These are phyloP conservation scores for Tubosaeta sp. DNA, from an alignment of 768 basidiomycete species.

Conservation along the genomic window DNA sequence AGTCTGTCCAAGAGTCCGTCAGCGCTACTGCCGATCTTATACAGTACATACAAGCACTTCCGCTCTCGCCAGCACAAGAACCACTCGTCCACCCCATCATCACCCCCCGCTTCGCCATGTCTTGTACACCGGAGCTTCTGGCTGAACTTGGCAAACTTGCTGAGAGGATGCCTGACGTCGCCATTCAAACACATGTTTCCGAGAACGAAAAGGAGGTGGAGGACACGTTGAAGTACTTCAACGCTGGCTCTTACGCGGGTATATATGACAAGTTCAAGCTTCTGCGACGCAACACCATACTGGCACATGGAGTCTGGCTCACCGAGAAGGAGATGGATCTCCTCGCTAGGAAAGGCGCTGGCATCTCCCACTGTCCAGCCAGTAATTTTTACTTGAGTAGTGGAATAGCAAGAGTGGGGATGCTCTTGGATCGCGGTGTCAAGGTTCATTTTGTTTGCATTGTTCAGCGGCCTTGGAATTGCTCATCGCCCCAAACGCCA, in stretches of 20 bases:
- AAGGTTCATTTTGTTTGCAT: conserved; percentile 50
- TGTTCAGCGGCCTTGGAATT: not conserved
- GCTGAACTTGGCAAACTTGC: conserved; percentile 57
- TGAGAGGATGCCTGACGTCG: conserved; percentile 51
- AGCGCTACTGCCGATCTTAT: conserved; percentile 62
- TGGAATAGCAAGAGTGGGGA: conserved; percentile 76
- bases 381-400: conserved; percentile 91
- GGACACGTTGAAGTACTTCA: conserved; percentile 64
- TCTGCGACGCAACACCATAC: conserved; percentile 72
- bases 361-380: conserved; percentile 90
- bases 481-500: conserved; percentile 27
- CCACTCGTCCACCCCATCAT: conserved; percentile 84
- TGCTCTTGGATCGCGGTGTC: conserved; percentile 76
- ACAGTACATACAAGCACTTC: conserved; percentile 58
- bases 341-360: conserved; percentile 60
- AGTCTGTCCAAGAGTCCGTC: conserved; percentile 55
- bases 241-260: conserved; percentile 63
- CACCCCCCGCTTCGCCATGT: conserved; percentile 95
- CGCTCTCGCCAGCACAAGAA: conserved; percentile 33
- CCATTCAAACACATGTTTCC: conserved; percentile 90
- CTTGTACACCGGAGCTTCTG: conserved; percentile 74
- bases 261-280: conserved; percentile 81
- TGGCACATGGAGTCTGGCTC: conserved; percentile 86
- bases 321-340: conserved; percentile 68
- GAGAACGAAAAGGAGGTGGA: conserved; percentile 77